Evolutionary conservation across 495 filamentous ascomycete species (phyloP), one percentile per base, ranked within the genome.

Genomic region (Choiromyces venosus): DNA sequence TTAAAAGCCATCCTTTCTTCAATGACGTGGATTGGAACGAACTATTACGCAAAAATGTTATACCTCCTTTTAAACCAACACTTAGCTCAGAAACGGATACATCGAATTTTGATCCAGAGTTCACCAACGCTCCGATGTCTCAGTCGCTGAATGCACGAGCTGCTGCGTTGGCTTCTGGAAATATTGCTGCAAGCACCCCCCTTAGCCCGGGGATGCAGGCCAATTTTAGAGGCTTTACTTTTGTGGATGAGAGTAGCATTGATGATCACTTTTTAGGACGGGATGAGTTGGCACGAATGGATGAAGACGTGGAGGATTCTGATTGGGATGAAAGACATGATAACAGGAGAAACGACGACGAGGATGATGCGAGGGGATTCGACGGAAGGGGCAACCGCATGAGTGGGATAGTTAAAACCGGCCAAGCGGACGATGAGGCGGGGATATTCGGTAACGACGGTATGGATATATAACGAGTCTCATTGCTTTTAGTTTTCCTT

Each of bases 181-280:
- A 93, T 78, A 86, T 87, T 71, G 88, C 91, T 37, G 92, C 91
- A 9, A 94, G 91, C 25, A 98, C 95, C 0, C 95, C 95, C 0
- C 83, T 99, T 21, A 96, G 92, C 2, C 95, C 96, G 3, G 93
- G 92, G 18, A 93, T 97, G 85, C 95, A 99, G 82, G 95, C 94
- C 70, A 97, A 97, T 80, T 99, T 99, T 86, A 91, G 94, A 76
- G 95, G 95, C 37, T 99, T 99, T 82, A 99, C 95, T 0, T 99
- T 96, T 81, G 96, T 98, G 7, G 96, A 98, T 79, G 96, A 99
- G 83, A 97, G 93, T 79, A 91, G 92, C 33, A 92, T 99, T 71
- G 93, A 98, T 65, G 93, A 96, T 64, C 92, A 97, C 73, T 92
- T 96, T 84, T 86, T 86, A 74, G 86, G 84, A 68, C 82, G 88